Evolutionary conservation across 768 basidiomycete species (phyloP), one percentile per base, ranked within the genome.

Genomic region (Phanerochaete sordida): DNA sequence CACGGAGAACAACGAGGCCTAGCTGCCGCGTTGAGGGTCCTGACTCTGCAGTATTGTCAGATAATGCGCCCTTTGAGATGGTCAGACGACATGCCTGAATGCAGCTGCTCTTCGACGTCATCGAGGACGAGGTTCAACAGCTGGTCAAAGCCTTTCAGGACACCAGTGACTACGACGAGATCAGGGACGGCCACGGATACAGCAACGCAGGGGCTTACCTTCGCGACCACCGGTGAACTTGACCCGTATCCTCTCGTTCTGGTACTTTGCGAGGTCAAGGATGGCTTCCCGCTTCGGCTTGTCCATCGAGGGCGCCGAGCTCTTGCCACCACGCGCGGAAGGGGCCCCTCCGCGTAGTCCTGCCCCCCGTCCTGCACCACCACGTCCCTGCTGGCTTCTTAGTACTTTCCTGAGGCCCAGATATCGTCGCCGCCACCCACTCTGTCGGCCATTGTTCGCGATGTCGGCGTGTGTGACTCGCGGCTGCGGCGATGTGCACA

Each of bases 181-280:
- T 51, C 58, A 62, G 39, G 59, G 60, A 48, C 57, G 28, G 7
- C 33, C 30, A 13, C 21, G 16, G 50, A 23, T 27, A 31, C n/a
- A 33, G 35, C 3, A n/a, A n/a, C n/a, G n/a, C n/a, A n/a, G n/a
- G n/a, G n/a, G 39, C 59, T 53, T 62, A 92, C 95, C 95, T 84
- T 99, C 95, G 43, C 97, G 79, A 39, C 96, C 96, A 46, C 97
- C 97, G n/a, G 93, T 93, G 70, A 99, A 98, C 75, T 97, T 98
- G 69, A 98, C 95, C 58, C 93, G 78, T 70, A 99, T 92, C 62
- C 86, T 83, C 73, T 95, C 87, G 73, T 96, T 91, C 55, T 90
- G 90, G 68, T 97, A 98, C 73, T 96, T 95, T 51, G 91, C 86
- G 31, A 98, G 86, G 73, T 98, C 95, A 31, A 98, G 85, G 74